A percentile compares a stretch with the other conserved stretches of the same genome.
phyloP scores from a whole-genome alignment of 305 asterid genomes.

The Lippia alba region DNA sequence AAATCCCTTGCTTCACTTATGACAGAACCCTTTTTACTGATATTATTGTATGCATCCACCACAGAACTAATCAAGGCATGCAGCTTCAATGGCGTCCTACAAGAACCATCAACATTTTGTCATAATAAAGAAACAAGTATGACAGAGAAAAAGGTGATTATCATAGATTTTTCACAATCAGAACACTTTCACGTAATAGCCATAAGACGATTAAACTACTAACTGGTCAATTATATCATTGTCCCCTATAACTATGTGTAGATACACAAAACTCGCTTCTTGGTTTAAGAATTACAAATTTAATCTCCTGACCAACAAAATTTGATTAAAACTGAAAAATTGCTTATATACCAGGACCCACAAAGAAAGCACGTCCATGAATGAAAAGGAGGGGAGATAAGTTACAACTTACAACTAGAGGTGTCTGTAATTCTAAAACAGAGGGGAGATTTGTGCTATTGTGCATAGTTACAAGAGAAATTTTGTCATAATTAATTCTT shows the following conservation, averaged over 20 bases:
- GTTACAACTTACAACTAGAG: too few species aligned
- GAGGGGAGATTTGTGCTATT: background rate
- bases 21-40: constrained; percentile 85
- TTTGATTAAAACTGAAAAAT: background rate
- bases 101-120: background rate
- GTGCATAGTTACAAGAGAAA: background rate
- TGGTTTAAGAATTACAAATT: background rate
- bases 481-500: background rate
- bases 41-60: constrained; percentile 76
- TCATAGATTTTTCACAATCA: background rate
- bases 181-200: background rate
- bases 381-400: too few species aligned
- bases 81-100: constrained; percentile 85
- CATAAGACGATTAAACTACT: background rate
- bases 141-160: background rate
- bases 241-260: too few species aligned
- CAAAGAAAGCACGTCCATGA: too few species aligned
- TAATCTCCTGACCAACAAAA: background rate
- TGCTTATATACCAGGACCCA: too few species aligned
- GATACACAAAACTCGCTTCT: too few species aligned
- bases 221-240: too few species aligned
- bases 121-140: background rate
- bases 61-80: constrained; percentile 67
- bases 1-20: constrained; percentile 82
- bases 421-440: too few species aligned